These are phyloP conservation scores for Lepidium campestre DNA, from an alignment of 441 rosid genomes.

Conservation along the genomic window DNA sequence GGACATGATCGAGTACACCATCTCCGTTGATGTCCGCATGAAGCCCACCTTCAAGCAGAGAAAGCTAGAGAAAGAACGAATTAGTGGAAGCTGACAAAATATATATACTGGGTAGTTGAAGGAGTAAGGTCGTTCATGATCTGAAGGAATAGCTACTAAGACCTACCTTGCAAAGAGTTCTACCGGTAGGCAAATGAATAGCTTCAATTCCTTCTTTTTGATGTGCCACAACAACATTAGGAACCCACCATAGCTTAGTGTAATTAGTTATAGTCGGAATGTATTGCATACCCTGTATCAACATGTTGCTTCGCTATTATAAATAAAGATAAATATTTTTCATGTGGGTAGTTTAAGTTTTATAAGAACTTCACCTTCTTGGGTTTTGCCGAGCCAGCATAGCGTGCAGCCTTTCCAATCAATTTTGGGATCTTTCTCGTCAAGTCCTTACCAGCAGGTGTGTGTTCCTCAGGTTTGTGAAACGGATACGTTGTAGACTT, in stretches of 20 bases:
- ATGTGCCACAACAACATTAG: slow-evolving; percentile 95
- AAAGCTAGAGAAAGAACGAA: slow-evolving; percentile 51
- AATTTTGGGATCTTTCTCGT: slow-evolving; percentile 78
- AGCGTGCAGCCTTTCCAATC: slow-evolving; percentile 79
- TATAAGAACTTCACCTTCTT: slow-evolving; percentile 61
- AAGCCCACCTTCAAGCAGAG: slow-evolving; percentile 97
- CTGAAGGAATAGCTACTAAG: slow-evolving; percentile 1
- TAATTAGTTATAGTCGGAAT: slow-evolving; percentile 95
- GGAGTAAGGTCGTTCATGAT: neutral
- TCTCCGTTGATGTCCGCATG: slow-evolving; percentile 99
- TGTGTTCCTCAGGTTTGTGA: slow-evolving; percentile 94
- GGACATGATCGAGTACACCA: slow-evolving; percentile 98
- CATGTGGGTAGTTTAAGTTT: neutral
- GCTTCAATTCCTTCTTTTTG: slow-evolving; percentile 98
- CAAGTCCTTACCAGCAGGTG: slow-evolving; percentile 93
- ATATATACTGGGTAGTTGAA: neutral
- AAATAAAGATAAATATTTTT: neutral
- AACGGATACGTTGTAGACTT: slow-evolving; percentile 66
- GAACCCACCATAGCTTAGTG: slow-evolving; percentile 99
- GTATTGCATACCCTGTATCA: slow-evolving; percentile 61
- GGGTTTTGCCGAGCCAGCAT: slow-evolving; percentile 82
- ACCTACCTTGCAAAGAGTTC: slow-evolving; percentile 87
- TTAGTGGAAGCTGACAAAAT: neutral
- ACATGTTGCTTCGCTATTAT: slow-evolving; percentile 8
- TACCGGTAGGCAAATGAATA: slow-evolving; percentile 91